Base-by-base conservation (phyloP, 208 protist genomes). In the Trypanosoma brucei region DNA sequence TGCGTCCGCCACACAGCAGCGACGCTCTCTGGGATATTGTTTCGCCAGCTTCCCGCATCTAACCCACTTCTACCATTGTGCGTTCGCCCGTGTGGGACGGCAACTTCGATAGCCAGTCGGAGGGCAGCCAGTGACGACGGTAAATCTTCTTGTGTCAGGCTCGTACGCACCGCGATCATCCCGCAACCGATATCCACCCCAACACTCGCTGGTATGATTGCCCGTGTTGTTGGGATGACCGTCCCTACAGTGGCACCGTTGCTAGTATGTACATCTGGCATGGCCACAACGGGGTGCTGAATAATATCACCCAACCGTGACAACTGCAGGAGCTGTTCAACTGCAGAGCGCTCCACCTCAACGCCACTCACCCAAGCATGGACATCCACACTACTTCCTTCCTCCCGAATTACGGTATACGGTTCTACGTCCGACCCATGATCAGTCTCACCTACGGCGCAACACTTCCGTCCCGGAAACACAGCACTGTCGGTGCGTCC, bases 161-260 rank as follows among this genome's bases (percentile, higher is more conserved):
- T 81, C 11, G 89, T 95, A 54, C 79, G 50, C 35, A 83, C 68
- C 0, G 91, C 91, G 55, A 93, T 80, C 85, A 96, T 96, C 50
- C 91, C 91, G 58, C 91, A 96, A 5, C 91, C 91, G 64, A 96
- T 93, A 63, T 95, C 89, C 2, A 96, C 88, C 6, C 92, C 88
- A 40, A 96, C 92, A 51, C 81, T 86, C 1, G 89, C 70, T 2
- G 92, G 92, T 57, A 95, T 95, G 51, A 96, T 68, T 4, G 88
- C 88, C 14, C 54, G 60, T 30, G 73, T 83, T 7, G 84, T 93
- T 11, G 88, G 86, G 55, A 96, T 87, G n/a, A 95, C 89, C 7
- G 83, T 83, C 33, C 88, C 88, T 1, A 96, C 84, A 0, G 87
- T 93, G 48, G 79, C 87, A 39, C 88, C 91, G 8, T 85, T 83